Evolutionary conservation across 306 rosid genomes (phyloP).

Genomic region (Malus domestica): ASM211411v1 NC_041800.1:17051001-17051500

Average conservation of each 20-base stretch:
- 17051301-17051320: background rate
- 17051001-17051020: background rate
- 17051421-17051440: constrained; percentile 78
- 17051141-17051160: background rate
- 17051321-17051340: background rate
- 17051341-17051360: background rate
- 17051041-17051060: constrained; percentile 62
- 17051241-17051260: constrained; percentile 54
- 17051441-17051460: constrained; percentile 87
- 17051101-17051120: background rate
- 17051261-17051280: constrained; percentile 63
- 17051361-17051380: constrained; percentile 1
- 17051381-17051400: constrained; percentile 78
- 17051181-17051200: background rate
- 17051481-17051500: background rate
- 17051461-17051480: constrained; percentile 51
- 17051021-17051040: constrained; percentile 20
- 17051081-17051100: constrained; percentile 47
- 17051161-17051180: background rate
- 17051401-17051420: constrained; percentile 48
- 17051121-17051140: background rate
- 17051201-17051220: background rate
- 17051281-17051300: constrained; percentile 66
- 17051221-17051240: background rate
- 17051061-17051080: constrained; percentile 83